A percentile compares a stretch with the other conserved stretches of the same genome.
phyloP scores from a whole-genome alignment of 2,329 filamentous ascomycete species.

The Rosellinia necatrix region DNA sequence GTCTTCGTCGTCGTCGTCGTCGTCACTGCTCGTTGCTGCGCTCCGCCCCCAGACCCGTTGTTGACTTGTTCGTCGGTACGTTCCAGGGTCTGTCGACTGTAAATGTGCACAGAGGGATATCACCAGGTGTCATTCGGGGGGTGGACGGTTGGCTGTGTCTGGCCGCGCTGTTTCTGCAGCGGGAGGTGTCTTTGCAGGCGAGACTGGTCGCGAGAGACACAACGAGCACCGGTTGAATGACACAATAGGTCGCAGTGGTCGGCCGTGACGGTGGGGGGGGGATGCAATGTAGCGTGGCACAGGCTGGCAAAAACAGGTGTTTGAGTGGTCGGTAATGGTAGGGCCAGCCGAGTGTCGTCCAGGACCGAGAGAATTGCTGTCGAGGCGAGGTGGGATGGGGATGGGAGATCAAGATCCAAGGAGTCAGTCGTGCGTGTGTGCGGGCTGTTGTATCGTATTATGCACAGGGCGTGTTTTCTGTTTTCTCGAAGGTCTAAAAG shows the following conservation, averaged over 20 bases:
- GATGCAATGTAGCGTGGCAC: constrained; percentile 26
- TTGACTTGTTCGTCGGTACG: constrained; percentile 13
- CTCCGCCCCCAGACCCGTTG: constrained; percentile 14
- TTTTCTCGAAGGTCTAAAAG: constrained; percentile 16
- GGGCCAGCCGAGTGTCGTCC: constrained; percentile 27
- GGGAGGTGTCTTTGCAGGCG: constrained; percentile 26
- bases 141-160: constrained; percentile 20
- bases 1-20: neutral
- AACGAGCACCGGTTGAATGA: constrained; percentile 30
- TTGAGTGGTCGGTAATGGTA: constrained; percentile 20
- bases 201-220: constrained; percentile 31
- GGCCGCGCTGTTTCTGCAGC: constrained; percentile 30
- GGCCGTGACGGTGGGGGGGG: constrained; percentile 22
- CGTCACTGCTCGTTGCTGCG: constrained; percentile 8
- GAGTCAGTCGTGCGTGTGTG: neutral
- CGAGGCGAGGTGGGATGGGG: constrained; percentile 4
- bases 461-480: neutral
- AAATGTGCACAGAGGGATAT: constrained; percentile 12
- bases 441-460: neutral
- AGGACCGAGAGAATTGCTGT: constrained; percentile 17
- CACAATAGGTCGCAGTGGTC: constrained; percentile 35
- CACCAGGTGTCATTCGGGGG: constrained; percentile 12
- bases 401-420: neutral
- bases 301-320: constrained; percentile 7
- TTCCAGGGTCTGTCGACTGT: neutral